Percentiles rank a stretch among this genome's conserved stretches.
phyloP scores from a whole-genome alignment of 1,284 basidiomycete species.

The Austroboletus rostrupii region DNA sequence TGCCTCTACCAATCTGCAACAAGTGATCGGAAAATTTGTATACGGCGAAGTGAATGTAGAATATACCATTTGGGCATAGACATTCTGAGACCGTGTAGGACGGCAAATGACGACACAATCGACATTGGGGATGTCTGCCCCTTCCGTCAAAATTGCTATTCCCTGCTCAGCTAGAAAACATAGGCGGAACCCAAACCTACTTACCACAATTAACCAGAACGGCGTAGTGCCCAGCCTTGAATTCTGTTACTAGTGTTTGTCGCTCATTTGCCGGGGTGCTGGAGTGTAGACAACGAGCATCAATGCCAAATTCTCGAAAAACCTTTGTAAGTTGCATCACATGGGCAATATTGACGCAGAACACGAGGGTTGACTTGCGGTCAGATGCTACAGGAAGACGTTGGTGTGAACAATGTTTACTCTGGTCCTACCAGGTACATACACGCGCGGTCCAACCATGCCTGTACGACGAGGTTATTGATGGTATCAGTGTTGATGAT shows the following conservation, averaged over 20 bases:
- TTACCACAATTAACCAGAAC: conserved; percentile 90
- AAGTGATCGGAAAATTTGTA: not conserved
- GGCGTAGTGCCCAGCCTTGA: conserved; percentile 73
- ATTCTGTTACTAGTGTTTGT: conserved; percentile 62
- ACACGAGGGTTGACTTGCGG: conserved; percentile 85
- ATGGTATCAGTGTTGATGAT: conserved; percentile 77
- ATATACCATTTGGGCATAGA: conserved; percentile 90
- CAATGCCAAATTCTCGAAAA: conserved; percentile 78
- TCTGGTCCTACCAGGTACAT: conserved; percentile 14
- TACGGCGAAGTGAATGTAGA: not conserved
- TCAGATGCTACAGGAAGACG: conserved; percentile 34
- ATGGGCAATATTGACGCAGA: conserved; percentile 86
- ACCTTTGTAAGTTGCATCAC: conserved; percentile 71
- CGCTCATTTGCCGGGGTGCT: conserved; percentile 68
- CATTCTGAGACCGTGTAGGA: conserved; percentile 84
- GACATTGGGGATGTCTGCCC: conserved; percentile 87
- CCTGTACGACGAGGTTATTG: conserved; percentile 72
- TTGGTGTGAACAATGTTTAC: not conserved
- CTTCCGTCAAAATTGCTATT: conserved; percentile 86
- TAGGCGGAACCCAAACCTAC: conserved; percentile 17
- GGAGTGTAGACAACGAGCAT: conserved; percentile 81
- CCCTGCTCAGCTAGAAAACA: too few species aligned
- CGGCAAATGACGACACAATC: conserved; percentile 87
- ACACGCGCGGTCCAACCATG: conserved; percentile 83
- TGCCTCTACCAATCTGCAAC: conserved; percentile 85